Conservation (phyloP, 108 stramenopile genomes). For the Parietichytrium sp. region DNA sequence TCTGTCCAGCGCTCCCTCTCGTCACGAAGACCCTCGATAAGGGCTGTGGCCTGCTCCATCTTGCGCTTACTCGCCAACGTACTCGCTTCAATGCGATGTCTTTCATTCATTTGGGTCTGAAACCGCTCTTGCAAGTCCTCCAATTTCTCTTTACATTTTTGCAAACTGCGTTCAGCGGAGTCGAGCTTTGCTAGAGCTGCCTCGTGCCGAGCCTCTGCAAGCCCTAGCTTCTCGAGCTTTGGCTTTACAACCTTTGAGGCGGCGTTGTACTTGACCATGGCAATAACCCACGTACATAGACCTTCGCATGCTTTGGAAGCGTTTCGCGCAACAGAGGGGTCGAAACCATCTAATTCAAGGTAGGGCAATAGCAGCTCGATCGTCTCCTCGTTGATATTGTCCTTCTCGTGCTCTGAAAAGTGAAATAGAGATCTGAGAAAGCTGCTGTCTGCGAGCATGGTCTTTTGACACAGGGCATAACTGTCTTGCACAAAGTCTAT, state of each 20-base stretch:
- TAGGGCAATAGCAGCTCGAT: constrained; percentile 64
- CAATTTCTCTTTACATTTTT: constrained; percentile 47
- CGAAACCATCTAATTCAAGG: constrained; percentile 57
- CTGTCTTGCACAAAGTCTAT: constrained; percentile 56
- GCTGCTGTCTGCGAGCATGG: constrained; percentile 59
- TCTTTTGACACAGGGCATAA: constrained; percentile 53
- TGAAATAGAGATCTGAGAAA: constrained; percentile 61
- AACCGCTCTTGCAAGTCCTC: constrained; percentile 48
- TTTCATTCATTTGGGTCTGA: constrained; percentile 54
- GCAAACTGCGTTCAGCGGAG: constrained; percentile 47
- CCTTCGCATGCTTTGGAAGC: constrained; percentile 54
- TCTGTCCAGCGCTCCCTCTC: constrained; percentile 56
- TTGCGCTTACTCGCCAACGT: constrained; percentile 37
- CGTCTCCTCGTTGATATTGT: constrained; percentile 67
- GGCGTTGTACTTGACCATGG: constrained; percentile 67
- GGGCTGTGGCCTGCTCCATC: constrained; percentile 55
- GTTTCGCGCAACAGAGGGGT: constrained; percentile 56
- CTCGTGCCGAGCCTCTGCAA: constrained; percentile 55
- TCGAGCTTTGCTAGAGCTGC: constrained; percentile 49
- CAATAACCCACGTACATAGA: constrained; percentile 54
- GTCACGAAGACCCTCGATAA: constrained; percentile 53
- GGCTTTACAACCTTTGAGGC: constrained; percentile 66
- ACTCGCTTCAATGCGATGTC: constrained; percentile 51
- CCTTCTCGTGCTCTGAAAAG: constrained; percentile 63
- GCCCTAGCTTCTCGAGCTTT: constrained; percentile 56